A percentile compares a stretch with the other conserved stretches of the same genome.
Evolutionary conservation across 148 eudicot species (phyloP).

Genomic region (Vaccinium myrtillus): DNA sequence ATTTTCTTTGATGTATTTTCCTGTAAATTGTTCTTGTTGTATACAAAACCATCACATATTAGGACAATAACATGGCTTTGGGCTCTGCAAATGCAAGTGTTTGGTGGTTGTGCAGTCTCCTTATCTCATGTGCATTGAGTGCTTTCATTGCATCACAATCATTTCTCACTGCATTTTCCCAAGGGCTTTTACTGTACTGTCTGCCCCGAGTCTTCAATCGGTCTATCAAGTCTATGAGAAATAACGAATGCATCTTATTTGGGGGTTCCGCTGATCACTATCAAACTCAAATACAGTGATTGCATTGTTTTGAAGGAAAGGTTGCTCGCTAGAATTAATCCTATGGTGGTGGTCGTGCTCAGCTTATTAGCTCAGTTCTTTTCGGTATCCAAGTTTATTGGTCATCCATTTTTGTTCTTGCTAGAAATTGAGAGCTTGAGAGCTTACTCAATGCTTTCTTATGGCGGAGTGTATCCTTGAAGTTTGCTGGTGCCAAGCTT

Average conservation of each 20-base stretch:
- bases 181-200: background rate
- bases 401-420: no score
- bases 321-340: no score
- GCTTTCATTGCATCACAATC: background rate
- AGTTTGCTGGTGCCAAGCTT: no score
- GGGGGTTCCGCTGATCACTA: no score
- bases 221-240: background rate
- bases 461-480: no score
- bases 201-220: background rate
- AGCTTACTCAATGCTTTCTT: no score
- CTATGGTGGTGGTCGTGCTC: no score
- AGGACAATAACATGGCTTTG: background rate
- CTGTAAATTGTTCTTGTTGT: background rate
- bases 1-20: background rate
- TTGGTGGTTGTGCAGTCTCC: background rate
- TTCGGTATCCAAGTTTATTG: no score
- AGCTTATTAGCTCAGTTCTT: no score
- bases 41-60: background rate
- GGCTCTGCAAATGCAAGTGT: background rate
- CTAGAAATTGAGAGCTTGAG: no score
- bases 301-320: no score
- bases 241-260: background rate
- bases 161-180: background rate
- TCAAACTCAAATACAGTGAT: no score
- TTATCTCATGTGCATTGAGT: background rate